phyloP scores from a whole-genome alignment of 164 flowering plant species.

The Umbilicus rupestris region DNA sequence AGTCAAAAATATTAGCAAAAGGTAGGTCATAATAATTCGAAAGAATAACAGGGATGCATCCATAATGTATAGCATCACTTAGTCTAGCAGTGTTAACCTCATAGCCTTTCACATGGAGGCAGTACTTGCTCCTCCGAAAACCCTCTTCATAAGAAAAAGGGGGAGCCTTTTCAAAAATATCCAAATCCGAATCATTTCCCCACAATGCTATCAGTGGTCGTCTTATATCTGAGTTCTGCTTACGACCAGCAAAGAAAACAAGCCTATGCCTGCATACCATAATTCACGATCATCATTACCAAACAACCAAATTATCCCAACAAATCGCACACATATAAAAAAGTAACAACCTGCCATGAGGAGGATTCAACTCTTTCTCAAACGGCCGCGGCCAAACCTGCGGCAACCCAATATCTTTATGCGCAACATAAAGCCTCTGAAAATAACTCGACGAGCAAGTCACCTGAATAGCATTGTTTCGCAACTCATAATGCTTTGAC shows the following conservation, averaged over 20 bases:
- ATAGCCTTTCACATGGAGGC: conserved; percentile 52
- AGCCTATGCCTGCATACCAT: conserved; percentile 23
- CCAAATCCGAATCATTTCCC: conserved; percentile 36
- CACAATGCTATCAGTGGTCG: conserved; percentile 23
- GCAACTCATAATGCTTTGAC: conserved; percentile 25
- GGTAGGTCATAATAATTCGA: conserved; percentile 53
- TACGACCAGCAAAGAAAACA: conserved; percentile 38
- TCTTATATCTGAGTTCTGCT: conserved; percentile 34
- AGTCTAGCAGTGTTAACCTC: conserved; percentile 57
- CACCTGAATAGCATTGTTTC: conserved; percentile 42
- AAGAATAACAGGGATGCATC: conserved; percentile 49
- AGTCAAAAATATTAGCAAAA: conserved; percentile 41
- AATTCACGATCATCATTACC: too few species aligned
- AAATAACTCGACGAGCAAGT: conserved; percentile 53
- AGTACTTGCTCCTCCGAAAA: conserved; percentile 36
- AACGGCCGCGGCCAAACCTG: conserved; percentile 49
- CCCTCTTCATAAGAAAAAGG: conserved; percentile 34
- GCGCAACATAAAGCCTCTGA: conserved; percentile 34
- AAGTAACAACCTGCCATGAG: conserved; percentile 24
- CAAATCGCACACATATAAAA: not conserved
- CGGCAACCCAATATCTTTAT: conserved; percentile 42
- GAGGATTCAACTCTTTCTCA: conserved; percentile 22
- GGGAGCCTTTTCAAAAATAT: conserved; percentile 21
- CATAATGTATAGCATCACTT: conserved; percentile 48
- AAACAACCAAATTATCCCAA: too few species aligned